Percentiles rank a stretch among this genome's conserved stretches.
Evolutionary conservation across 2,329 filamentous ascomycete genomes (phyloP).

Genomic region (Pleoardoris graminearum): DNA sequence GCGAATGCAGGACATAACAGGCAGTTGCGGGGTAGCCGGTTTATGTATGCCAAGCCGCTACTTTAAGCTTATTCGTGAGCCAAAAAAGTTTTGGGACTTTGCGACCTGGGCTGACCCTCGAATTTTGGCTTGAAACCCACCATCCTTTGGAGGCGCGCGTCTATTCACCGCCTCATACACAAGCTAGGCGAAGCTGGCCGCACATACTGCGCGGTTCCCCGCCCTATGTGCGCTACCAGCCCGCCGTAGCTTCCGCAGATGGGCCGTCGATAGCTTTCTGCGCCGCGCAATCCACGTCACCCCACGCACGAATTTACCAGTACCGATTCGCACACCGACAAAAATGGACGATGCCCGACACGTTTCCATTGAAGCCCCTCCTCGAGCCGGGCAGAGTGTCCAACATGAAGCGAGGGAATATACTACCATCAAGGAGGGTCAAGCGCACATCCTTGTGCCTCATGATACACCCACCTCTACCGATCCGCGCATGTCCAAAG

Average conservation of each 20-base stretch:
- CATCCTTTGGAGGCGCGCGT: neutral
- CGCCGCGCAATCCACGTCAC: constrained; percentile 24
- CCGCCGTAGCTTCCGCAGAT: constrained; percentile 22
- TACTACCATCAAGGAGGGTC: constrained; percentile 66
- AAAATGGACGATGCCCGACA: constrained; percentile 15
- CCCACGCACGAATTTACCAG: constrained; percentile 21
- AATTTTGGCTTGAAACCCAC: neutral
- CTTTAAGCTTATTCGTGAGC: constrained; percentile 27
- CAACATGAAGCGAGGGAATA: constrained; percentile 58
- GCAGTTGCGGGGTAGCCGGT: neutral
- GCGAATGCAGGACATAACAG: no score
- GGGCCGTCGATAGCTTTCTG: constrained; percentile 30
- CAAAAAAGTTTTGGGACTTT: constrained; percentile 11
- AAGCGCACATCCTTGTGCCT: constrained; percentile 69
- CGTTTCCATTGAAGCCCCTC: constrained; percentile 33
- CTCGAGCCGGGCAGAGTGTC: constrained; percentile 37
- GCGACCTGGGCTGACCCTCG: neutral
- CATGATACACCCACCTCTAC: constrained; percentile 53
- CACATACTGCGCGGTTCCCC: constrained; percentile 12
- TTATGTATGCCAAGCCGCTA: constrained; percentile 27
- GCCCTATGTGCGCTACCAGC: constrained; percentile 27
- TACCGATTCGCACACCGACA: neutral
- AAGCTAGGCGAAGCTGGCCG: constrained; percentile 25
- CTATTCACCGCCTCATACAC: neutral
- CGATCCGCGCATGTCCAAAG: constrained; percentile 53